Base-by-base conservation (phyloP, 306 rosid genomes). In the Ceratonia siliqua region DNA sequence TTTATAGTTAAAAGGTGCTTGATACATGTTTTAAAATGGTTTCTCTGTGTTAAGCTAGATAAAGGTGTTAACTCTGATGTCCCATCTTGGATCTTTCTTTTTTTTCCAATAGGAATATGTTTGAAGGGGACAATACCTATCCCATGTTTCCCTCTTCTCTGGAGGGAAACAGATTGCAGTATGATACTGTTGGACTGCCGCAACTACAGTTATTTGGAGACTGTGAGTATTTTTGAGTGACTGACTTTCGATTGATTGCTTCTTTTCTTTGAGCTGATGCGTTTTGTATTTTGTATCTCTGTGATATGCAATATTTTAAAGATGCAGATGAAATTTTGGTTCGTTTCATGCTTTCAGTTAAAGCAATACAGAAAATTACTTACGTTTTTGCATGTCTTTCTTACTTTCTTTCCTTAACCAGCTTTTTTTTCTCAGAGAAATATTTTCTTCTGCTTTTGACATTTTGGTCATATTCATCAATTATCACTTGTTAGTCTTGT, bases 191-290 rank as follows among this genome's bases (percentile, higher is more conserved):
- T 32, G 68, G 81, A 20, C 36, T 75, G 64, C 84, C 73, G 25
- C 68, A 33, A 59, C 84, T 81, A 56, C 84, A 75, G 33, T 55
- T 76, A 49, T 81, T 62, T 70, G 78, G 81, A 30, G 73, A 81
- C 11, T 38, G 84, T 81, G 52, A 70, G 77, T 81, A 52, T 75
- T 62, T 22, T 12, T 6, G 2, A 22, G 18, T 11, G 39, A 11
- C 46, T 72, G 36, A 18, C 35, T 33, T 49, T 49, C 50, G 25
- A 36, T 49, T 50, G 14, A 18, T 64, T 13, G 12, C 36, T 50
- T 27, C 5, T 21, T 39, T 17, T 27, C 62, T 13, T 27, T 43
- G 8, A 45, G 12, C 57, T 35, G 75, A 55, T 70, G 78, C 62
- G 50, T 62, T 75, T 45, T 69, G 24, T 70, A 68, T 35, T 70